These are phyloP conservation scores for Naganishia antarctica DNA, from an alignment of 768 basidiomycete genomes.

Conservation along the genomic window DNA sequence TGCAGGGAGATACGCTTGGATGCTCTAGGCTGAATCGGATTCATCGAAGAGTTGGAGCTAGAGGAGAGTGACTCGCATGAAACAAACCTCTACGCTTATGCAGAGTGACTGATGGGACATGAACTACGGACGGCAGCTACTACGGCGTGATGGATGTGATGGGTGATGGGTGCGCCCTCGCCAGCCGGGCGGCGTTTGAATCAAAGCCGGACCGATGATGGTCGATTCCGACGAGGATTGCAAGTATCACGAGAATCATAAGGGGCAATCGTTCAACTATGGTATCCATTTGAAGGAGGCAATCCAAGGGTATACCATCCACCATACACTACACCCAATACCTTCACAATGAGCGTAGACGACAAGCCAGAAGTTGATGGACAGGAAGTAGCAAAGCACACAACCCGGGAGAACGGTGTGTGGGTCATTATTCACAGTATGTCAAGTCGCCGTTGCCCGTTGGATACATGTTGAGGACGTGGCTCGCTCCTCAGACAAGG, in stretches of 20 bases:
- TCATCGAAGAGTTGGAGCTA: neutral
- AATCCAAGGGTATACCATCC: no score
- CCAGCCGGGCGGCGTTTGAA: no score
- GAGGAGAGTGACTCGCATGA: no score
- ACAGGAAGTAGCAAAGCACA: slow-evolving; percentile 51
- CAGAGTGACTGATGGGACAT: no score
- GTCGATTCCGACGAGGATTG: no score
- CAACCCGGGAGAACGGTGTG: slow-evolving; percentile 52
- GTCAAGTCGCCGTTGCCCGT: neutral
- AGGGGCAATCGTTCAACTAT: no score
- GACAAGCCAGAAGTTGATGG: slow-evolving; percentile 36
- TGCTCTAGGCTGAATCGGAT: slow-evolving; percentile 16
- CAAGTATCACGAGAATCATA: no score
- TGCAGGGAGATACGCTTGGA: slow-evolving; percentile 35
- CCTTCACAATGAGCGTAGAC: slow-evolving; percentile 14
- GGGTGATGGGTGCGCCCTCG: no score
- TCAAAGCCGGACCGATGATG: neutral
- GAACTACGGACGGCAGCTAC: no score
- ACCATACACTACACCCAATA: neutral
- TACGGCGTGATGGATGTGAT: no score
- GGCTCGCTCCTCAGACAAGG: slow-evolving; percentile 38
- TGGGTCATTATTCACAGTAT: slow-evolving; percentile 48
- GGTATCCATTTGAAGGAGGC: no score
- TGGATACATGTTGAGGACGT: neutral
- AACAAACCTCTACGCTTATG: no score